phyloP scores from a whole-genome alignment of 768 basidiomycete genomes.

The Pleurotus tuber-regium region DNA sequence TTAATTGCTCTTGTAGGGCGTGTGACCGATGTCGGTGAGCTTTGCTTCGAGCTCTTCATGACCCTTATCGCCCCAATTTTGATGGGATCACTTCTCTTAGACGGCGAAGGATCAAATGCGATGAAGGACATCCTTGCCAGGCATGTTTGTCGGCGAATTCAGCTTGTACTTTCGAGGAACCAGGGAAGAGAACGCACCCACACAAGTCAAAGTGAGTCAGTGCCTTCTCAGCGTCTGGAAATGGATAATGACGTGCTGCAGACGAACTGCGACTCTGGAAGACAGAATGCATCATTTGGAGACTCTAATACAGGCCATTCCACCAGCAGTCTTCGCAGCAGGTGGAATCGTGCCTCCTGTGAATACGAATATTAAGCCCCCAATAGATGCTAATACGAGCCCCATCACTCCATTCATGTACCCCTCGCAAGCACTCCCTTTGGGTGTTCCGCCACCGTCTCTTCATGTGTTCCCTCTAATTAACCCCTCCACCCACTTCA shows the following conservation, averaged over 20 bases:
- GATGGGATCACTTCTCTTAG: constrained; percentile 33
- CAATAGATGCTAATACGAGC: constrained; percentile 26
- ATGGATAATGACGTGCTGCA: constrained; percentile 22
- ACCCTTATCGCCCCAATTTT: not conserved
- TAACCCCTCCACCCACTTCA: constrained; percentile 80
- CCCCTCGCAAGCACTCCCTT: constrained; percentile 34
- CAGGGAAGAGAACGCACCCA: constrained; percentile 80
- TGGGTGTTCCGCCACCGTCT: constrained; percentile 76
- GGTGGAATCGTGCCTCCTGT: constrained; percentile 36
- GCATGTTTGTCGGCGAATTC: constrained; percentile 83
- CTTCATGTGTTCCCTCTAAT: constrained; percentile 75
- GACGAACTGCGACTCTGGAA: constrained; percentile 80
- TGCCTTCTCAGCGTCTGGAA: not conserved
- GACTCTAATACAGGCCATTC: constrained; percentile 81
- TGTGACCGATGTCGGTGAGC: constrained; percentile 90
- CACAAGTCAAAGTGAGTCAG: constrained; percentile 83
- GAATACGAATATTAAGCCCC: constrained; percentile 24
- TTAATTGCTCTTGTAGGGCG: constrained; percentile 46
- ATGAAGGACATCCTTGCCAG: constrained; percentile 87
- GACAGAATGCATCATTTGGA: constrained; percentile 89
- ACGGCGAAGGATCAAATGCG: constrained; percentile 82
- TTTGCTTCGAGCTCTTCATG: not conserved
- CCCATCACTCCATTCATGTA: constrained; percentile 41
- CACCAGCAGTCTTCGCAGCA: constrained; percentile 74
- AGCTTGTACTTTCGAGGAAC: constrained; percentile 84